A percentile compares a stretch with the other conserved stretches of the same genome.
Conservation (phyloP, 1,139 yeast species). For the Taphrina wiesneri region DNA sequence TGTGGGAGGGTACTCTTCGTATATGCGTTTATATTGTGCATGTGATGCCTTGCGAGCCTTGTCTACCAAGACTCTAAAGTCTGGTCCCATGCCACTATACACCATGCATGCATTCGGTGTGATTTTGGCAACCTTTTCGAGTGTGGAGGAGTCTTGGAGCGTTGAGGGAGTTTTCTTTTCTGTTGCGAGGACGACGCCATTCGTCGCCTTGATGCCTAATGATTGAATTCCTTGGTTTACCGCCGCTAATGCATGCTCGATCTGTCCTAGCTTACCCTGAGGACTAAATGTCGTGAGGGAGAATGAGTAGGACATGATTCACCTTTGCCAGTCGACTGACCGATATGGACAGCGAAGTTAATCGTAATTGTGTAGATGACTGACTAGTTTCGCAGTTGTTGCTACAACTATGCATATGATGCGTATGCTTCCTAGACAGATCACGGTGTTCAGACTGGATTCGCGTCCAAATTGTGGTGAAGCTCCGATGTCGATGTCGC, state of each 20-base stretch:
- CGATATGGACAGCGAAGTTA: background rate
- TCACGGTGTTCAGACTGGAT: background rate
- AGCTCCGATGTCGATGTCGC: background rate
- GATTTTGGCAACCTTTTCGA: conserved; percentile 75
- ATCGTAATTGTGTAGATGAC: background rate
- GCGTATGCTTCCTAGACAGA: background rate
- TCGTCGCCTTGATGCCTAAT: conserved; percentile 91
- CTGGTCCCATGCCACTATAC: conserved; percentile 99
- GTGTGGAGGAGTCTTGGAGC: conserved; percentile 70
- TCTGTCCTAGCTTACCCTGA: conserved; percentile 95
- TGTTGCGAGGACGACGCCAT: conserved; percentile 95
- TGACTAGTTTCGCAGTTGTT: background rate
- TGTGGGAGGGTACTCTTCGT: conserved; percentile 97
- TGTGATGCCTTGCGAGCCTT: conserved; percentile 92
- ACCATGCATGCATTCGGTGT: conserved; percentile 97
- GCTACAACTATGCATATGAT: background rate
- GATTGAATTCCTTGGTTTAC: conserved; percentile 98
- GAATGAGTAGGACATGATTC: conserved; percentile 64
- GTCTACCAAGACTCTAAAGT: conserved; percentile 90
- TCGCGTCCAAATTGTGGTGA: conserved; percentile 12
- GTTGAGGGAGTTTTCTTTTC: conserved; percentile 86
- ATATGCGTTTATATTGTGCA: conserved; percentile 85
- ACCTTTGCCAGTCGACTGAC: background rate
- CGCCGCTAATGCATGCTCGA: conserved; percentile 95
- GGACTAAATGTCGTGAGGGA: conserved; percentile 96